Percentiles rank a stretch among this genome's conserved stretches.
Conservation (phyloP, 768 basidiomycete genomes). For the Suillus luteus region DNA sequence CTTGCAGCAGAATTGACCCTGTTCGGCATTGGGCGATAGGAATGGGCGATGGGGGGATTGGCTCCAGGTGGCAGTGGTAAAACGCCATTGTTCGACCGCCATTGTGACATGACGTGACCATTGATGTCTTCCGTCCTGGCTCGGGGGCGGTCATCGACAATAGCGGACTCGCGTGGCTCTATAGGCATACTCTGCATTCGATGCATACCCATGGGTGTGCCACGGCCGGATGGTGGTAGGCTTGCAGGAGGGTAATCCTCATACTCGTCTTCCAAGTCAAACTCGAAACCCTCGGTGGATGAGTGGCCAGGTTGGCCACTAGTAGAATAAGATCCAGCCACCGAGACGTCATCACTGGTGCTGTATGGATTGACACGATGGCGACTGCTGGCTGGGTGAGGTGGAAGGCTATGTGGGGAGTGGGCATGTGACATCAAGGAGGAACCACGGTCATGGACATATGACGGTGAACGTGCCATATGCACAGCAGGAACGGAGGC, state of each 20-base stretch:
- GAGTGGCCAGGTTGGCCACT: conserved; percentile 40
- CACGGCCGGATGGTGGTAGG: conserved; percentile 61
- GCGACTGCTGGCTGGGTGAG: conserved; percentile 37
- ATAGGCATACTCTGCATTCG: conserved; percentile 58
- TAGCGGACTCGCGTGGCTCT: conserved; percentile 49
- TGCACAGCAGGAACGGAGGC: conserved; percentile 39
- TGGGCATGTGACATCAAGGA: conserved; percentile 34
- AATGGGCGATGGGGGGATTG: conserved; percentile 24
- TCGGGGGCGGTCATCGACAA: conserved; percentile 55
- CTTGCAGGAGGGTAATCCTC: conserved; percentile 70
- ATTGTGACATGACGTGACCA: conserved; percentile 63
- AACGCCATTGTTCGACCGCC: conserved; percentile 54
- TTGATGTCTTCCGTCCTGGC: conserved; percentile 71
- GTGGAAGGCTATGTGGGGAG: conserved; percentile 34
- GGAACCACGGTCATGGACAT: conserved; percentile 40
- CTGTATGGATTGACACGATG: conserved; percentile 39
- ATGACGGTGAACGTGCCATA: conserved; percentile 37
- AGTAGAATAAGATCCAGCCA: conserved; percentile 33
- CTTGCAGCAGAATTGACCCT: conserved; percentile 50
- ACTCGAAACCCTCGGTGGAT: conserved; percentile 68
- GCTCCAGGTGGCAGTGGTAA: conserved; percentile 37
- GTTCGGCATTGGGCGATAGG: conserved; percentile 44
- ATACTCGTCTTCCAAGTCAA: conserved; percentile 72
- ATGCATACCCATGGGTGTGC: conserved; percentile 68
- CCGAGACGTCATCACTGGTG: conserved; percentile 38